These are phyloP conservation scores for Punica granatum DNA, from an alignment of 345 rosid genomes.

Conservation along the genomic window DNA sequence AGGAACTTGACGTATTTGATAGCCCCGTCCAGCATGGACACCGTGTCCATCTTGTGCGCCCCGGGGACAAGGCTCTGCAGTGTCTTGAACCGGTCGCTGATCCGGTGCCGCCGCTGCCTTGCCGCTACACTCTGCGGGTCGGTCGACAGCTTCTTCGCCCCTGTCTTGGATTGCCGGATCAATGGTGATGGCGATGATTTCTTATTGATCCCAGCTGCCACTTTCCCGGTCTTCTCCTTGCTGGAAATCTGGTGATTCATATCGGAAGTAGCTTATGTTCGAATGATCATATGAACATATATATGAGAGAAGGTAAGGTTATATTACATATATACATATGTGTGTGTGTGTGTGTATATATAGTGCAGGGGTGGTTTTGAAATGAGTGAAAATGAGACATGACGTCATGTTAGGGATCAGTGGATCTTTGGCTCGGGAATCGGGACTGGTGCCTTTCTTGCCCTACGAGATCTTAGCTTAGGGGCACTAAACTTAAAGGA, in stretches of 20 bases:
- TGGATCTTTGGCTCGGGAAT: background rate
- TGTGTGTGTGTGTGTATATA: too few relatives aligned
- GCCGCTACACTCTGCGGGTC: conserved; percentile 96
- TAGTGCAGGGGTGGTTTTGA: background rate
- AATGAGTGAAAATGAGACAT: background rate
- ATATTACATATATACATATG: too few relatives aligned
- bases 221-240: background rate
- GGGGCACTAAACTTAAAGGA: too few relatives aligned
- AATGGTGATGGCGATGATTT: background rate
- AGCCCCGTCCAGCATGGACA: conserved; percentile 83
- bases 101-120: conserved; percentile 74
- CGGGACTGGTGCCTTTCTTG: too few relatives aligned
- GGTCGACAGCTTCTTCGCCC: conserved; percentile 46
- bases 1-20: conserved; percentile 84
- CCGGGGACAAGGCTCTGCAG: conserved; percentile 83
- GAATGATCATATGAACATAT: too few relatives aligned
- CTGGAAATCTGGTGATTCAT: background rate
- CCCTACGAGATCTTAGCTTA: too few relatives aligned
- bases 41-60: conserved; percentile 84
- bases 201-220: background rate
- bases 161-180: conserved; percentile 16
- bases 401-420: background rate
- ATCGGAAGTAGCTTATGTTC: background rate
- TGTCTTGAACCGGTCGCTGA: conserved; percentile 80
- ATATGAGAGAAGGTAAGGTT: too few relatives aligned